phyloP scores from a whole-genome alignment of 306 rosid species.

The Delonix regia region DNA sequence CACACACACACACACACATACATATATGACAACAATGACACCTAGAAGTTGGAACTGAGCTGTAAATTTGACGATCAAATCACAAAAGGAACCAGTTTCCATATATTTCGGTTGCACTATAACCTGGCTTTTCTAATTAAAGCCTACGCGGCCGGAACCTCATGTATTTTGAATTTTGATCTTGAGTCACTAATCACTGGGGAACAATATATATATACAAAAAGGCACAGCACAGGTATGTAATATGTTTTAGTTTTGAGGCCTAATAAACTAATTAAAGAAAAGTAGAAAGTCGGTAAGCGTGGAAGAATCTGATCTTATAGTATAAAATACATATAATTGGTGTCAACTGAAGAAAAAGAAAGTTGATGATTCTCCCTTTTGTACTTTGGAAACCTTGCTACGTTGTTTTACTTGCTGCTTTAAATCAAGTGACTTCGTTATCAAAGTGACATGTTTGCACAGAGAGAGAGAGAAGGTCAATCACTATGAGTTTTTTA shows the following conservation, averaged over 20 bases:
- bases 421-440: conserved; percentile 1
- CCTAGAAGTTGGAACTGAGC: conserved; percentile 32
- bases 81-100: conserved; percentile 15
- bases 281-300: conserved; percentile 8
- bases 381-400: conserved; percentile 37
- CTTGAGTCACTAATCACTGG: conserved; percentile 40
- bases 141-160: conserved; percentile 20
- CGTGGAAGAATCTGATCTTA: not conserved
- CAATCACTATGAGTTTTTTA: not conserved
- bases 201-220: not conserved
- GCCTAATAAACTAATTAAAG: not conserved
- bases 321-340: not conserved
- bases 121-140: not conserved
- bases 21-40: conserved; percentile 3
- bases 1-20: too few species aligned
- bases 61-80: conserved; percentile 39
- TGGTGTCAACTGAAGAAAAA: conserved; percentile 7
- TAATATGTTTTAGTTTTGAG: not conserved
- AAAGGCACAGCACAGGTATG: not conserved
- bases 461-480: not conserved
- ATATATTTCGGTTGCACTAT: conserved; percentile 9
- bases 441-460: conserved; percentile 2
- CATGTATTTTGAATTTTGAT: not conserved
- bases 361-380: conserved; percentile 15
- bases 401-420: conserved; percentile 13